Conservation (phyloP, 2,329 filamentous ascomycete species). For the Xylariaceae sp. region DNA sequence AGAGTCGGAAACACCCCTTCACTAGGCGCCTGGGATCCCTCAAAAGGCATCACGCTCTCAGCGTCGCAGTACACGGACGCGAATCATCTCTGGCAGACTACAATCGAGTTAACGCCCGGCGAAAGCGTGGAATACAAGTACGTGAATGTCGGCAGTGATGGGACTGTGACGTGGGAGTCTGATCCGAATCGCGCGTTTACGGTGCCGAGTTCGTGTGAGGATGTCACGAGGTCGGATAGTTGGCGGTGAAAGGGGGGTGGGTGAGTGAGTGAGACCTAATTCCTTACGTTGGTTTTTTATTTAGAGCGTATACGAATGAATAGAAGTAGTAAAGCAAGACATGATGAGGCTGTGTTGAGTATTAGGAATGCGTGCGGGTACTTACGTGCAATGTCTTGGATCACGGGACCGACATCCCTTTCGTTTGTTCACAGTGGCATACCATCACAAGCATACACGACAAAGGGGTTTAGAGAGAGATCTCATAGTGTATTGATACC, state of each 20-base stretch:
- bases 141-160: constrained; percentile 43
- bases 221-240: constrained; percentile 20
- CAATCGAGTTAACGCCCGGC: constrained; percentile 43
- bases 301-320: too few relatives aligned
- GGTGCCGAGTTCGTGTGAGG: constrained; percentile 23
- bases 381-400: too few relatives aligned
- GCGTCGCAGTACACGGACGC: constrained; percentile 44
- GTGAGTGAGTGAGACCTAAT: background rate
- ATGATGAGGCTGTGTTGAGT: too few relatives aligned
- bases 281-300: background rate
- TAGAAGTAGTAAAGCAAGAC: too few relatives aligned
- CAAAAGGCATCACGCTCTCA: constrained; percentile 41
- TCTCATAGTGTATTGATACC: too few relatives aligned
- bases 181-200: constrained; percentile 36
- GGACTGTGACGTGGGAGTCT: constrained; percentile 49
- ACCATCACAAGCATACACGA: too few relatives aligned
- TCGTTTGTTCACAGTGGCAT: too few relatives aligned
- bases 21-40: constrained; percentile 48
- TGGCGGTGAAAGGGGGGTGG: constrained; percentile 21
- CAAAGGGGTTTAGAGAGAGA: too few relatives aligned
- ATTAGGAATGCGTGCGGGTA: too few relatives aligned
- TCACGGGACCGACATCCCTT: too few relatives aligned
- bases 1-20: constrained; percentile 25
- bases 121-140: constrained; percentile 50
- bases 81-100: constrained; percentile 47